phyloP scores from a whole-genome alignment of 1,284 basidiomycete species.

The Apiotrichum mycotoxinovorans region DNA sequence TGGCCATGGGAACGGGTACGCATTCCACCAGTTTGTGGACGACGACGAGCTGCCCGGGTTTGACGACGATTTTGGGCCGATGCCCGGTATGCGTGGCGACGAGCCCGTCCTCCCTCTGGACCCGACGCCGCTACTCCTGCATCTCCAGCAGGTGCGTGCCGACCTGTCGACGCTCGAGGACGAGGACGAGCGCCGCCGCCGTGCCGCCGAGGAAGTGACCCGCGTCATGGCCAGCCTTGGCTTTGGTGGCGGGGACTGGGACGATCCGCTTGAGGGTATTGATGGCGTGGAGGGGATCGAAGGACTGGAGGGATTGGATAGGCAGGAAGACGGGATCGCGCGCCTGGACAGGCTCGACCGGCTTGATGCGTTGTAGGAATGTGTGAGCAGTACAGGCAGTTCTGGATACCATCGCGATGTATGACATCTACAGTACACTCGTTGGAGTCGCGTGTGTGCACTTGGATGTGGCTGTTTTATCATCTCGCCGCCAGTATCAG shows the following conservation, averaged over 20 bases:
- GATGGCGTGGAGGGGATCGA: slow-evolving; percentile 21
- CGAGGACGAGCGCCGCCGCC: slow-evolving; percentile 38
- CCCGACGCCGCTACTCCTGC: slow-evolving; percentile 41
- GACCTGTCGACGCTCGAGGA: slow-evolving; percentile 36
- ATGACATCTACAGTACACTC: too few relatives aligned
- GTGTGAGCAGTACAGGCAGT: too few relatives aligned
- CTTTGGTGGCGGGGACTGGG: slow-evolving; percentile 25
- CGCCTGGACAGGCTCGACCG: neutral
- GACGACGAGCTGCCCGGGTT: slow-evolving; percentile 17
- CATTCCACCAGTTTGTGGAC: neutral
- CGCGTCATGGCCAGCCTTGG: slow-evolving; percentile 34
- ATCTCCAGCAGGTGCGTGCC: slow-evolving; percentile 39
- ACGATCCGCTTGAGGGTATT: slow-evolving; percentile 1
- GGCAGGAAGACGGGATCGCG: neutral
- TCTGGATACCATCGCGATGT: too few relatives aligned
- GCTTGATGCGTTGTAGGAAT: neutral
- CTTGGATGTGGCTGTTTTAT: too few relatives aligned
- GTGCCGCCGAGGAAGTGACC: slow-evolving; percentile 41
- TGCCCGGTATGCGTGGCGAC: neutral
- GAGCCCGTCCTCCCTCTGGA: slow-evolving; percentile 24
- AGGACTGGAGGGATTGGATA: slow-evolving; percentile 7
- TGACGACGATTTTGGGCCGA: slow-evolving; percentile 37
- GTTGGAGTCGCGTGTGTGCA: too few relatives aligned
- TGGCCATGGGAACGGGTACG: neutral
- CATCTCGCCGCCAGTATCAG: too few relatives aligned